phyloP scores from a whole-genome alignment of 2,329 filamentous ascomycete genomes.

The Pseudopyrenochaeta lycopersici region DNA sequence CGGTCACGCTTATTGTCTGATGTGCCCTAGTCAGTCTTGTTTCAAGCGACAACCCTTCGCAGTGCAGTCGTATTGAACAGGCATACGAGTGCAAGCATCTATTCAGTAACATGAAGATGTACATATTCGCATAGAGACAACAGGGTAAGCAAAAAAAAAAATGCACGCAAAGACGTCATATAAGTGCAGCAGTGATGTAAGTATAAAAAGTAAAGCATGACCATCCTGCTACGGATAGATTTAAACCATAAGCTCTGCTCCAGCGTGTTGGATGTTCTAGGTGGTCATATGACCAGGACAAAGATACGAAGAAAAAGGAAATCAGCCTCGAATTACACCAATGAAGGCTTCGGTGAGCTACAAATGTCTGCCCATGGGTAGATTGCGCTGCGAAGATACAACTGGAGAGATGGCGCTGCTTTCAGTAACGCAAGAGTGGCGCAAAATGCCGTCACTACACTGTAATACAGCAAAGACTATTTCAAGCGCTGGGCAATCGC shows the following conservation, averaged over 20 bases:
- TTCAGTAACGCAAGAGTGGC: not conserved
- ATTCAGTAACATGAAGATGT: too few relatives aligned
- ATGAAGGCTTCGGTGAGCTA: not conserved
- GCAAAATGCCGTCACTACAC: not conserved
- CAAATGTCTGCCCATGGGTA: not conserved
- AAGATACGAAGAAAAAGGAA: not conserved
- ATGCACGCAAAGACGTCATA: too few relatives aligned
- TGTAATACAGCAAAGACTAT: not conserved
- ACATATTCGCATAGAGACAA: too few relatives aligned
- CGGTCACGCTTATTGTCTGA: too few relatives aligned
- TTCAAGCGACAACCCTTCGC: too few relatives aligned
- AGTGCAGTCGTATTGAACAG: too few relatives aligned
- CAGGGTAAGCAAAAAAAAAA: too few relatives aligned
- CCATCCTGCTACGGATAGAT: too few relatives aligned
- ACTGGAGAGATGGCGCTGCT: not conserved
- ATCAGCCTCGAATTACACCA: not conserved
- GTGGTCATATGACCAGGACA: not conserved
- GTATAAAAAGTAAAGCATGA: too few relatives aligned
- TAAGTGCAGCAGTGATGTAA: too few relatives aligned
- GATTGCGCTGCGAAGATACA: not conserved
- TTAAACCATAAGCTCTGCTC: conserved; percentile 1
- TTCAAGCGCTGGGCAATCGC: not conserved
- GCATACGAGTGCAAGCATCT: too few relatives aligned
- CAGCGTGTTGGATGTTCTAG: not conserved
- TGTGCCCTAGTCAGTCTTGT: too few relatives aligned